These are phyloP conservation scores for Pleurotus pulmonarius DNA, from an alignment of 768 basidiomycete genomes.

Conservation along the genomic window DNA sequence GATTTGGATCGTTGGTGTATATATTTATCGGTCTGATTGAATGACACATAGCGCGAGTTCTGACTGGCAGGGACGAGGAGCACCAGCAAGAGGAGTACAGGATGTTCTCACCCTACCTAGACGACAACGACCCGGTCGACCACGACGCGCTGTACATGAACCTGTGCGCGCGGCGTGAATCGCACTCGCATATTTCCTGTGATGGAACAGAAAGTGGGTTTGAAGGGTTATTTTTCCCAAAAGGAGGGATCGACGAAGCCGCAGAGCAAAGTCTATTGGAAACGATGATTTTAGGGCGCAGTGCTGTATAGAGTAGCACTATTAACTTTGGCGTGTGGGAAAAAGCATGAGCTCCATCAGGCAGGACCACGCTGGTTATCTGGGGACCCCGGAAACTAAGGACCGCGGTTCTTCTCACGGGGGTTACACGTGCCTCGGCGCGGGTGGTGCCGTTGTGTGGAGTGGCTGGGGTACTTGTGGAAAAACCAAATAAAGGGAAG, in stretches of 20 bases:
- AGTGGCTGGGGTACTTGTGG: not conserved
- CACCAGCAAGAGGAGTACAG: slow-evolving; percentile 15
- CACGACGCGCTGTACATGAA: slow-evolving; percentile 31
- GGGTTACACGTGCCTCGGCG: not conserved
- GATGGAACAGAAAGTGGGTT: not conserved
- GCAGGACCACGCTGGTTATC: not conserved
- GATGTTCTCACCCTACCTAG: slow-evolving; percentile 30
- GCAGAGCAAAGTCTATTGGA: not conserved
- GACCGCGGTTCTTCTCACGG: not conserved
- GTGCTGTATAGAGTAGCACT: not conserved
- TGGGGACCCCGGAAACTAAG: slow-evolving; percentile 4
- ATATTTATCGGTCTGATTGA: slow-evolving; percentile 3
- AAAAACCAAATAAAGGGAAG: slow-evolving; percentile 8
- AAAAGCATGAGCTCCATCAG: not conserved
- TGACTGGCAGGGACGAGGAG: slow-evolving; percentile 3
- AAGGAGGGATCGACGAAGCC: not conserved
- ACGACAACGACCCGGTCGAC: slow-evolving; percentile 29
- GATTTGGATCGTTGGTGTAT: slow-evolving; percentile 9
- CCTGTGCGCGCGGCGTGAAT: slow-evolving; percentile 24
- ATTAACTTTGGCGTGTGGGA: not conserved
- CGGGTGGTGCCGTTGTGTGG: not conserved
- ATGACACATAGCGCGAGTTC: slow-evolving; percentile 6
- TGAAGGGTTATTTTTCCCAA: slow-evolving; percentile 10
- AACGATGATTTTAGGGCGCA: not conserved
- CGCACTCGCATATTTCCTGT: not conserved